Evolutionary conservation across 2,329 filamentous ascomycete genomes (phyloP).

Genomic region (Cordyceps farinosa): DNA sequence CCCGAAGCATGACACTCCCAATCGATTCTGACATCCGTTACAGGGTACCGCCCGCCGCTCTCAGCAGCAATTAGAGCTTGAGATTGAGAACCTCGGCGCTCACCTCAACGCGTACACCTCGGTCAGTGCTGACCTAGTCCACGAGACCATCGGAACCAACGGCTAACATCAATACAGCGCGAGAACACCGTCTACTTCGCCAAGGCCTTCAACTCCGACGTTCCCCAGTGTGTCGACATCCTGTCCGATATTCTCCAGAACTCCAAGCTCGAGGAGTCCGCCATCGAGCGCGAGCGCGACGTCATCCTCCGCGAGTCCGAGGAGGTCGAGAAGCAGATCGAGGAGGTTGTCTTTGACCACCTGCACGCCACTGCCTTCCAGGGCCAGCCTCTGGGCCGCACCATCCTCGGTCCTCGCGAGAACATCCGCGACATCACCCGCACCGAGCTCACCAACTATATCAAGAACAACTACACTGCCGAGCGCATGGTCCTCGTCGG

Average conservation of each 20-base stretch:
- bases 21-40: background rate
- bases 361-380: conserved; percentile 98
- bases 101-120: conserved; percentile 99
- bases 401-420: conserved; percentile 94
- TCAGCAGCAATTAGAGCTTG: conserved; percentile 96
- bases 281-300: conserved; percentile 96
- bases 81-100: conserved; percentile 99
- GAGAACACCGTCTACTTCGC: conserved; percentile 99
- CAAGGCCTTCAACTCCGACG: conserved; percentile 97
- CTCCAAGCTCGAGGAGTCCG: conserved; percentile 90
- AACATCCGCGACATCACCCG: conserved; percentile 97
- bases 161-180: conserved; percentile 54
- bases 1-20: background rate
- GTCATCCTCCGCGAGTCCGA: conserved; percentile 98
- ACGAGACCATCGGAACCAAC: conserved; percentile 21
- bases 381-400: conserved; percentile 91
- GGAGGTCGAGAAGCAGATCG: conserved; percentile 99
- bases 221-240: conserved; percentile 94
- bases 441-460: conserved; percentile 88
- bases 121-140: conserved; percentile 54
- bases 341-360: conserved; percentile 99
- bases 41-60: conserved; percentile 90
- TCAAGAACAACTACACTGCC: conserved; percentile 99
- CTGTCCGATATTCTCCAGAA: conserved; percentile 99
- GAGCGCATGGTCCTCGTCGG: conserved; percentile 99